Conservation (phyloP, 345 rosid genomes). For the Excoecaria agallocha region DNA sequence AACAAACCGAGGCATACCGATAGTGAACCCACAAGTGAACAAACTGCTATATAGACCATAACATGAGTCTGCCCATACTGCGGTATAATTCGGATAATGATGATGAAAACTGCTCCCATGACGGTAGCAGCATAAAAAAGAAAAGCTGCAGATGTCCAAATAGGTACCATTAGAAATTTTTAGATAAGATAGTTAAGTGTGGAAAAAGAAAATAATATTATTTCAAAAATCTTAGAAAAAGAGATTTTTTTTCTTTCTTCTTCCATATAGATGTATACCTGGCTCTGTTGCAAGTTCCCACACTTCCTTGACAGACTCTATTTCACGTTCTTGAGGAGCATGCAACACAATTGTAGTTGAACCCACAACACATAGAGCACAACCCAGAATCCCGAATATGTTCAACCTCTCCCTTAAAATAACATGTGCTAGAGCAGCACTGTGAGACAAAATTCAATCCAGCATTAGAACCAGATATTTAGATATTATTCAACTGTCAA, state of each 20-base stretch:
- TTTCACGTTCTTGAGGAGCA: conserved; percentile 34
- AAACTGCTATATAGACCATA: conserved; percentile 26
- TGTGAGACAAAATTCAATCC: conserved; percentile 13
- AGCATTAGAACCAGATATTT: background rate
- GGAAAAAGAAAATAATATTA: background rate
- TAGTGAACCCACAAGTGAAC: conserved; percentile 27
- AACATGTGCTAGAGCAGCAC: conserved; percentile 31
- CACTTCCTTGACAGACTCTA: conserved; percentile 27
- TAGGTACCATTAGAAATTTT: background rate
- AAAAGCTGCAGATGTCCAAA: conserved; percentile 19
- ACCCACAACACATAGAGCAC: conserved; percentile 29
- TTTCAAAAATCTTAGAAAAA: background rate
- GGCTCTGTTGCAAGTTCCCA: conserved; percentile 33
- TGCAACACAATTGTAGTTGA: conserved; percentile 28
- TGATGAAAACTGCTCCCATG: conserved; percentile 14
- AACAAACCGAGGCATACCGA: conserved; percentile 13
- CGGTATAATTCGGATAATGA: conserved; percentile 21
- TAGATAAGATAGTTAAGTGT: background rate
- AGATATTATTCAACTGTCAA: background rate
- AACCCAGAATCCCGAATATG: conserved; percentile 30
- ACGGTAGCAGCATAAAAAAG: conserved; percentile 24
- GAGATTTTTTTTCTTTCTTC: background rate
- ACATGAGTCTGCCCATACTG: conserved; percentile 26
- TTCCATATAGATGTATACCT: conserved; percentile 6
- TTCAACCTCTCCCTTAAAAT: conserved; percentile 27